Base-by-base conservation (phyloP, 1,284 basidiomycete genomes). In the Ustilago nuda region DNA sequence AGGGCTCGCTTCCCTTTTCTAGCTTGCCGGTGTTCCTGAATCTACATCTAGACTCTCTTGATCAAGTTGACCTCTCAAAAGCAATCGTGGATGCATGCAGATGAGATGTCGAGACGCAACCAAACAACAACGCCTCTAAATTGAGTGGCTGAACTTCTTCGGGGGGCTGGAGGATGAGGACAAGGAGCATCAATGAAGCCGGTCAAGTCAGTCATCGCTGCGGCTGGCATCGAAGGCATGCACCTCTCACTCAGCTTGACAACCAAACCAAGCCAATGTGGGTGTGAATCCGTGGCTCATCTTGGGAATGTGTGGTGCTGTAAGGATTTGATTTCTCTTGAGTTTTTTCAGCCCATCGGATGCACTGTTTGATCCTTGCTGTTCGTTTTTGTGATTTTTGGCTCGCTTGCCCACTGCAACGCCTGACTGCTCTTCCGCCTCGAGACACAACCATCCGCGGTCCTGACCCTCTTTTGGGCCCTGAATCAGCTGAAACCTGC, bases 311-410 rank as follows among this genome's bases (percentile, higher is more conserved):
- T 32, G 27, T 33, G 30, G 13, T 23, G 8, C 39, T 50, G 48
- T 50, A 17, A 45, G 19, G 19, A 45, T 41, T 19, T 17, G 4
- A 6, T 50, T 50, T 32, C 37, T 30, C 45, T 55, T 53, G 27
- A 27, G 15, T 55, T 55, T 41, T 36, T 36, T 15, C 15, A 35
- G 39, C 27, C 12, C 56, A 57, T 33, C 41, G 12, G 56, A 51
- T 59, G 57, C 57, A 59, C 13, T 36, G 48, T 33, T 51, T 59
- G 57, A 59, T 59, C 57, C 55, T 56, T 56, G 27, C 39, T 56
- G 51, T n/a, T 53, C 27, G 46, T 13, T 48, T 23, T 2, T 17
- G 37, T 39, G 37, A 11, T 9, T 23, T 48, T 48, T 48, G 48
- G 48, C 52, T 54, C 39, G 39, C 39, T 56, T 41, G 37, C 27